Percentiles rank a stretch among this genome's conserved stretches.
phyloP scores from a whole-genome alignment of 2,329 filamentous ascomycete genomes.

The Lojkania enalia region DNA sequence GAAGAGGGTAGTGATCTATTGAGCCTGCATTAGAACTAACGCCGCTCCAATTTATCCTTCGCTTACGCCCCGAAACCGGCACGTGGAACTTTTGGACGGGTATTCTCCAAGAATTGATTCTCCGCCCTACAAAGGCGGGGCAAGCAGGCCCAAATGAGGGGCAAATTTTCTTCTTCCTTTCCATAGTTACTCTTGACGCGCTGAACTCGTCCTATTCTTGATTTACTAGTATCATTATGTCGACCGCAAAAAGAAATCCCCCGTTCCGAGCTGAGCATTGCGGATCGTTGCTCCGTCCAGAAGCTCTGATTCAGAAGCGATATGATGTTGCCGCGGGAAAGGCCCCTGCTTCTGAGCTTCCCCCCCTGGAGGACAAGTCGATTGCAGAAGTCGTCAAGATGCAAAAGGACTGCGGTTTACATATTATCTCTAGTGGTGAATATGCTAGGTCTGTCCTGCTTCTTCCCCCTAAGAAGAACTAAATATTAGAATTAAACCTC shows the following conservation, averaged over 20 bases:
- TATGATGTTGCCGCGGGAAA: conserved; percentile 56
- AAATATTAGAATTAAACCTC: background rate
- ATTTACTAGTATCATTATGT: conserved; percentile 36
- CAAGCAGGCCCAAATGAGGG: conserved; percentile 18
- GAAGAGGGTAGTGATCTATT: background rate
- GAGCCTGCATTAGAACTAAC: conserved; percentile 6
- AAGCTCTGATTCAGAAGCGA: conserved; percentile 63
- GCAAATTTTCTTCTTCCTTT: conserved; percentile 12
- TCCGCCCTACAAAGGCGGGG: conserved; percentile 16
- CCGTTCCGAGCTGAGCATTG: conserved; percentile 75
- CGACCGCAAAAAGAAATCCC: conserved; percentile 46
- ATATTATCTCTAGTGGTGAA: conserved; percentile 70
- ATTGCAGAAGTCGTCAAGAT: conserved; percentile 67
- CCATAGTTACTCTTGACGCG: background rate
- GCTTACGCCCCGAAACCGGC: conserved; percentile 14
- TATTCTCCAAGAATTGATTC: background rate
- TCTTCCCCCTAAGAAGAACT: background rate
- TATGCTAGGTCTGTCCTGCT: conserved; percentile 49
- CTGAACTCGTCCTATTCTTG: conserved; percentile 1
- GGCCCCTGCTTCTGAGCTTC: conserved; percentile 52
- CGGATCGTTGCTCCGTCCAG: conserved; percentile 69
- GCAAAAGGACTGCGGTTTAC: conserved; percentile 66
- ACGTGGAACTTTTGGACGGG: background rate
- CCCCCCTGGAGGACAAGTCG: conserved; percentile 64
- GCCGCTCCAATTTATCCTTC: conserved; percentile 16